These are phyloP conservation scores for Blastomyces parvus DNA, from an alignment of 2,329 filamentous ascomycete species.

Conservation along the genomic window DNA sequence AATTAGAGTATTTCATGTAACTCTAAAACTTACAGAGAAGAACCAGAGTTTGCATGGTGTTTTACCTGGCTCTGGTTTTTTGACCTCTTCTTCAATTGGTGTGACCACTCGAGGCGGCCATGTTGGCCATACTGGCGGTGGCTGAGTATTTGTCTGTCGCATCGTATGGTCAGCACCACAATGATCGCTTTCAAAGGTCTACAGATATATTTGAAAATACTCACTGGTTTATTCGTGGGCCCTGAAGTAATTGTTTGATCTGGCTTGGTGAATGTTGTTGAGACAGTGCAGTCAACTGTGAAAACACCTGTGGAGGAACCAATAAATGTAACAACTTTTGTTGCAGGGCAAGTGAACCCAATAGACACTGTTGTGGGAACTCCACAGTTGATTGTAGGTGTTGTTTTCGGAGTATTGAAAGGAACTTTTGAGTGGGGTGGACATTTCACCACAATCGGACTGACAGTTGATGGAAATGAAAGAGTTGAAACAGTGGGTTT, in stretches of 20 bases:
- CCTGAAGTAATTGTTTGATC: neutral
- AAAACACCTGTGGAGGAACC: conserved; percentile 4
- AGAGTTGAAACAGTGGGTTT: neutral
- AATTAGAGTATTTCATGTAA: neutral
- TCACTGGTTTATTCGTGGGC: neutral
- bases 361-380: neutral
- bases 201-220: neutral
- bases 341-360: conserved; percentile 4
- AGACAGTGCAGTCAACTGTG: conserved; percentile 6
- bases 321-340: conserved; percentile 7
- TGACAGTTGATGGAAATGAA: conserved; percentile 6
- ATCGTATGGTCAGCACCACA: neutral
- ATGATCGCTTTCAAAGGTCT: neutral
- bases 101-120: neutral
- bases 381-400: conserved; percentile 1
- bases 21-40: conserved; percentile 2
- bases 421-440: neutral
- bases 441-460: conserved; percentile 2
- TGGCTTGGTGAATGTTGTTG: conserved; percentile 2
- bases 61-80: conserved; percentile 3
- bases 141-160: conserved; percentile 2
- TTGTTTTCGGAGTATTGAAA: conserved; percentile 8
- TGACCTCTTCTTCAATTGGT: conserved; percentile 5
- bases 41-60: conserved; percentile 5
- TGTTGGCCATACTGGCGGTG: neutral